Conservation (phyloP, 176 grass and related monocot genomes). For the Raddia distichophylla region DNA sequence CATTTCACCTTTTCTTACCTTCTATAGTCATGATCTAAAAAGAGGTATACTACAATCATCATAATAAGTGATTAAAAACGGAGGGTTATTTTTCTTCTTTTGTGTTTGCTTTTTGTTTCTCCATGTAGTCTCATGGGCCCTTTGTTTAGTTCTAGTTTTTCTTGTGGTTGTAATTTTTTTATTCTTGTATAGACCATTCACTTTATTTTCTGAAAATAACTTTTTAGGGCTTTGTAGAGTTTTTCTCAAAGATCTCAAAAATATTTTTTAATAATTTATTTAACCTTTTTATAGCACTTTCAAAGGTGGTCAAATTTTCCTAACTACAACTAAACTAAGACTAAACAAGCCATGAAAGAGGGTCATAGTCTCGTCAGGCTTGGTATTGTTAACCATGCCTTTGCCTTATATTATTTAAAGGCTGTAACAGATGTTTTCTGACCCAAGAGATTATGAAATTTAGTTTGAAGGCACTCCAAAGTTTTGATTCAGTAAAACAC, state of each 20-base stretch:
- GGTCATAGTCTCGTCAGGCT: background rate
- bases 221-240: no score
- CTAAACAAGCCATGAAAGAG: no score
- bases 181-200: no score
- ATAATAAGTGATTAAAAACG: background rate
- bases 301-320: no score
- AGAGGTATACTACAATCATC: background rate
- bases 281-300: no score
- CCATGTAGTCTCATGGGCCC: background rate
- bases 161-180: no score
- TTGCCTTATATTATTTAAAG: slow-evolving; percentile 11
- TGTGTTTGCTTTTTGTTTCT: slow-evolving; percentile 1
- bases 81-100: background rate
- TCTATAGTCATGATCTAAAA: background rate
- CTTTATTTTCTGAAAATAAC: no score
- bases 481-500: background rate
- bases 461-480: background rate
- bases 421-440: background rate
- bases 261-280: no score
- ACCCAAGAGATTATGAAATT: background rate
- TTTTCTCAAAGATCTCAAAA: no score
- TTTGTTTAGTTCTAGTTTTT: no score
- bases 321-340: no score
- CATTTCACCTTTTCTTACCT: background rate
- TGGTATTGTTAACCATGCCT: background rate